Base-by-base conservation (phyloP, 805 yeast genomes). In the Metschnikowia cerradonensis region DNA sequence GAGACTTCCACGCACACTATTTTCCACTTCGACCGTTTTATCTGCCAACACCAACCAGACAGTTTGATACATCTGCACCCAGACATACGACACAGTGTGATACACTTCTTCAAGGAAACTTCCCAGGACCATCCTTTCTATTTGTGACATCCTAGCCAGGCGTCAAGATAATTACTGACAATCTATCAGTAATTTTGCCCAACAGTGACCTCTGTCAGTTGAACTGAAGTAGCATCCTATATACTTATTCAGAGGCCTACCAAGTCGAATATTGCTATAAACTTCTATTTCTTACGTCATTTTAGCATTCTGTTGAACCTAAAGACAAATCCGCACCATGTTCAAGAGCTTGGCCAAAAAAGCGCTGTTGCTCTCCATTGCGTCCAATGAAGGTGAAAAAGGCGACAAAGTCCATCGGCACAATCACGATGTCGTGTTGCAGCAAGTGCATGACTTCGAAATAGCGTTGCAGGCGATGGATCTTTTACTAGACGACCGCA, bases 391-490 rank as follows among this genome's bases (percentile, higher is more conserved):
- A 17, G 30, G 52, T 15, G 37, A 11, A 15, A 40, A 35, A 14
- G 23, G 53, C n/a, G 37, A 11, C 19, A 40, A 35, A 15, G 19
- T 10, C 14, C 38, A 19, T 41, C 34, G 33, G 44, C 32, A 39
- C 41, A 19, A 38, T 51, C 67, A 70, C 52, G 62, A 58, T 26
- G 66, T 66, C 48, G 67, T 79, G n/a, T 64, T 80, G 45, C 65
- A 67, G 45, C 79, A 80, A 55, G 84, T 81, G 1, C 70, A 74
- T 45, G 79, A 79, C 53, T 77, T 88, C 57, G 97, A 91, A 63
- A 67, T 79, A 33, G 92, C 96, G 1, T 72, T 91, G 36, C 82
- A 82, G 58, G 95, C 96, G 11, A 91, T 91, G 97, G 97, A 91
- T 67, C 83, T 77, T 61, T 83, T 91, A 19, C 71, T 91, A 48